A percentile compares a stretch with the other conserved stretches of the same genome.
These are phyloP conservation scores for Conticribra guillardii DNA, from an alignment of 108 stramenopile species.

Conservation along the genomic window DNA sequence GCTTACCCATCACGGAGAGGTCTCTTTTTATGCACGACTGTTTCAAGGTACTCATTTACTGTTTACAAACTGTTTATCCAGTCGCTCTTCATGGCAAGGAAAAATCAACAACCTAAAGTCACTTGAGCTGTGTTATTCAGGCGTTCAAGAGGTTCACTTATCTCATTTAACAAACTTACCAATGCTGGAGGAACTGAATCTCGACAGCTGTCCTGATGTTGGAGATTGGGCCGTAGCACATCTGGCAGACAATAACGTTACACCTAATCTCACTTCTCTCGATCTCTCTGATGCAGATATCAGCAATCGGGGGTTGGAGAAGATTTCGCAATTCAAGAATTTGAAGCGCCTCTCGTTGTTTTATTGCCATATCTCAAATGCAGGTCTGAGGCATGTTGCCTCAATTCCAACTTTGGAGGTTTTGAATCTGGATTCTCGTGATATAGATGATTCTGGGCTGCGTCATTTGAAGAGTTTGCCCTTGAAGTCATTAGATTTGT, in stretches of 20 bases:
- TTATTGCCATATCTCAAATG: constrained; percentile 63
- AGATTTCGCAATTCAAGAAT: constrained; percentile 77
- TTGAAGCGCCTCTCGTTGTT: constrained; percentile 77
- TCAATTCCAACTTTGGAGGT: constrained; percentile 62
- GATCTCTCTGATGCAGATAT: constrained; percentile 85
- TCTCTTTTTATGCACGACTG: constrained; percentile 1
- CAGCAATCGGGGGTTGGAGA: constrained; percentile 74
- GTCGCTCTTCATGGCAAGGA: constrained; percentile 87
- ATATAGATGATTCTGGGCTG: constrained; percentile 80
- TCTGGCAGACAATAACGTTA: constrained; percentile 76
- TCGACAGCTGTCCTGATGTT: constrained; percentile 80
- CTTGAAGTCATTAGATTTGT: constrained; percentile 80
- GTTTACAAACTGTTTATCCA: constrained; percentile 14
- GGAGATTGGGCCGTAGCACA: constrained; percentile 77
- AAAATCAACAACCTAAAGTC: constrained; percentile 68
- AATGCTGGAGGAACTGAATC: constrained; percentile 75
- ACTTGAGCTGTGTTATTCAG: constrained; percentile 77
- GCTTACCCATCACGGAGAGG: neutral
- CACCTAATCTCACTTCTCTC: constrained; percentile 74
- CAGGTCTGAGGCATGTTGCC: constrained; percentile 68
- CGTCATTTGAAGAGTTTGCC: constrained; percentile 53
- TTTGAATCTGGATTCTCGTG: constrained; percentile 81
- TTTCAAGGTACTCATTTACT: constrained; percentile 12
- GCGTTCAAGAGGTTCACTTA: constrained; percentile 75
- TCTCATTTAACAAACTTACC: constrained; percentile 60